These are phyloP conservation scores for Scenedesmus sp. DNA, from an alignment of 163 green algal genomes.

Conservation along the genomic window DNA sequence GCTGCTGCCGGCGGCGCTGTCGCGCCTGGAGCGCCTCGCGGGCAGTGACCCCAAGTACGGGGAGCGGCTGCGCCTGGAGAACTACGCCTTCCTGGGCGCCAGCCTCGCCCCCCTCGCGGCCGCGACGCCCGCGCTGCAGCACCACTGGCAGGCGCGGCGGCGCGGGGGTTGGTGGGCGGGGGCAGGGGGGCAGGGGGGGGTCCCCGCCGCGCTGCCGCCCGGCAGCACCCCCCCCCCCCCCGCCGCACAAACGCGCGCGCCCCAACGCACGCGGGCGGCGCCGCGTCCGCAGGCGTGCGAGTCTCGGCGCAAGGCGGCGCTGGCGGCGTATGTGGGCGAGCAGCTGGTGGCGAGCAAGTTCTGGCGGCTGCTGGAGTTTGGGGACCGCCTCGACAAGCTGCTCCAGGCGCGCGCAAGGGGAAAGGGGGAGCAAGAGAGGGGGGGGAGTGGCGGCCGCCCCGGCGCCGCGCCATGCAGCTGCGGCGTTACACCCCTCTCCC, in stretches of 20 bases:
- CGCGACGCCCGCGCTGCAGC: conserved; percentile 7
- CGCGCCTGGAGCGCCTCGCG: conserved; percentile 28
- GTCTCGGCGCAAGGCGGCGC: conserved; percentile 20
- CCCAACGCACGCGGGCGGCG: no score
- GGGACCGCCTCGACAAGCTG: conserved; percentile 36
- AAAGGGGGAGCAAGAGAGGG: no score
- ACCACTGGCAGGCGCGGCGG: conserved; percentile 20
- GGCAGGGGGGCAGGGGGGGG: no score
- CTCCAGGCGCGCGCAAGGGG: conserved; percentile 31
- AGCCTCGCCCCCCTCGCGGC: conserved; percentile 8
- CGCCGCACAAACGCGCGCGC: no score
- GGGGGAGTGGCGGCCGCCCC: no score
- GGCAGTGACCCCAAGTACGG: conserved; percentile 34
- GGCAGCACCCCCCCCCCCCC: no score
- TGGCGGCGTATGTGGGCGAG: conserved; percentile 29
- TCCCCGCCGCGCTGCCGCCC: no score
- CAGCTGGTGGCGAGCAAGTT: conserved; percentile 47
- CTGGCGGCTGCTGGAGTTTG: conserved; percentile 48
- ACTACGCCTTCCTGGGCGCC: conserved; percentile 28
- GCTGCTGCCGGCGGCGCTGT: conserved; percentile 4
- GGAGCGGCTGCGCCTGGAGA: conserved; percentile 44
- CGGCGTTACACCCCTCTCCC: no score
- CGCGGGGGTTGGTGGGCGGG: no score
- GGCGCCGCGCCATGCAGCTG: no score
- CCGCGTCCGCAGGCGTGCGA: conserved; percentile 30